Conservation (phyloP, 345 rosid species). For the Angophora floribunda region DNA sequence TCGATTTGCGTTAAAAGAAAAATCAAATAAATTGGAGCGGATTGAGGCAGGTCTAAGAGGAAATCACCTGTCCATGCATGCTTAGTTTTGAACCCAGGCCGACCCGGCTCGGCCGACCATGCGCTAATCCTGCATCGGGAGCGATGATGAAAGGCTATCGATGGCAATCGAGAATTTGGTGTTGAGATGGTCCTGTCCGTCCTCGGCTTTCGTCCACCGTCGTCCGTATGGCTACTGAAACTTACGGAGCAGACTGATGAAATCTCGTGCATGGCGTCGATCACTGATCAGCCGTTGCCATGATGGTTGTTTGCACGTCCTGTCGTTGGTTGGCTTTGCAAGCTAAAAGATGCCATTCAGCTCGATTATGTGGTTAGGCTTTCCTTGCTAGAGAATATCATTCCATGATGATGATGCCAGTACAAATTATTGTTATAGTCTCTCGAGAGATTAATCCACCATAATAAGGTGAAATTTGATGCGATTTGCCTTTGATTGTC, state of each 20-base stretch:
- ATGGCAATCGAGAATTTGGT: background rate
- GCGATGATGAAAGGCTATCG: background rate
- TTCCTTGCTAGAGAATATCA: background rate
- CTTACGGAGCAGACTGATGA: background rate
- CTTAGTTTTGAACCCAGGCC: background rate
- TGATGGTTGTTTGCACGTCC: background rate
- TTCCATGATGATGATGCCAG: too few species aligned
- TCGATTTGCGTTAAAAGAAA: background rate
- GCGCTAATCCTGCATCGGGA: too few species aligned
- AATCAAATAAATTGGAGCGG: background rate
- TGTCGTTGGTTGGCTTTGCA: background rate
- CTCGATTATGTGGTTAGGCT: background rate
- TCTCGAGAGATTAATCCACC: background rate
- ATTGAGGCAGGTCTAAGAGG: background rate
- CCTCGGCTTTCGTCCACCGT: background rate
- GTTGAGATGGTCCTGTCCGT: background rate
- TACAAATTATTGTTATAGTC: background rate
- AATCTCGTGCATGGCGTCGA: background rate
- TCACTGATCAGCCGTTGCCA: background rate
- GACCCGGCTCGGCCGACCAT: background rate
- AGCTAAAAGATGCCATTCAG: background rate
- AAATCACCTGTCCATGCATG: background rate
- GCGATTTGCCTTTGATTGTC: background rate
- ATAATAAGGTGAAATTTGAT: background rate
- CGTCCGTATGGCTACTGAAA: background rate